phyloP scores from a whole-genome alignment of 2,329 filamentous ascomycete genomes.

The Rhynchosporium agropyri region DNA sequence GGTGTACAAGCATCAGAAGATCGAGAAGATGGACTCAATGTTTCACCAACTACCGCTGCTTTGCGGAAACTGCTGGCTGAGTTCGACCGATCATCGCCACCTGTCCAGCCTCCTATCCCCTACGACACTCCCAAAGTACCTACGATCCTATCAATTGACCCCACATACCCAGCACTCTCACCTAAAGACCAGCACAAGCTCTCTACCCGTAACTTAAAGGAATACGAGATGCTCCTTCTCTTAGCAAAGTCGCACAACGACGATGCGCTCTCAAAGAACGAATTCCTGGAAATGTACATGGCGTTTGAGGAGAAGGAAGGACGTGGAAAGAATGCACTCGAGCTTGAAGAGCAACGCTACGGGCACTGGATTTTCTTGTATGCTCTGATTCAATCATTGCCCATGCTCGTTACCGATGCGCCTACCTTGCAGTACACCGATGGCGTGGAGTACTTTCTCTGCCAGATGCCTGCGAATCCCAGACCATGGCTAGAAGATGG shows the following conservation, averaged over 20 bases:
- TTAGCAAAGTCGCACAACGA: constrained; percentile 82
- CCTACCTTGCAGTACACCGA: constrained; percentile 69
- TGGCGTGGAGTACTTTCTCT: constrained; percentile 80
- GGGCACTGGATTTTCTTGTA: constrained; percentile 85
- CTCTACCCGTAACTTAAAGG: constrained; percentile 71
- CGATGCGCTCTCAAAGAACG: constrained; percentile 62
- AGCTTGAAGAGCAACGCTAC: constrained; percentile 70
- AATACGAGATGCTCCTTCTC: constrained; percentile 75
- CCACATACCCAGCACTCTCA: constrained; percentile 62
- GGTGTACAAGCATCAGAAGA: constrained; percentile 62
- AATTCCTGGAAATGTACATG: constrained; percentile 71
- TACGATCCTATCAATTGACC: constrained; percentile 64
- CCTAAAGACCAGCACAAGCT: constrained; percentile 76
- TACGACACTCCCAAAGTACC: constrained; percentile 85
- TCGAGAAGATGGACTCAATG: constrained; percentile 53
- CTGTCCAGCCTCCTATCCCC: constrained; percentile 86
- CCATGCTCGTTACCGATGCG: constrained; percentile 76
- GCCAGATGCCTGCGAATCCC: constrained; percentile 71
- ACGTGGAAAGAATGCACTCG: constrained; percentile 63
- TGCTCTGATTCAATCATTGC: constrained; percentile 74
- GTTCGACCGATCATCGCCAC: constrained; percentile 86
- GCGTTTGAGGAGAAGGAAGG: constrained; percentile 72
- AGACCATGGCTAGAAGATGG: constrained; percentile 72
- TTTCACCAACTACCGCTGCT: constrained; percentile 66
- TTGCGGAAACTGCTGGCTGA: constrained; percentile 81